Evolutionary conservation across 306 rosid species (phyloP).

Genomic region (Vigna mungo): DNA sequence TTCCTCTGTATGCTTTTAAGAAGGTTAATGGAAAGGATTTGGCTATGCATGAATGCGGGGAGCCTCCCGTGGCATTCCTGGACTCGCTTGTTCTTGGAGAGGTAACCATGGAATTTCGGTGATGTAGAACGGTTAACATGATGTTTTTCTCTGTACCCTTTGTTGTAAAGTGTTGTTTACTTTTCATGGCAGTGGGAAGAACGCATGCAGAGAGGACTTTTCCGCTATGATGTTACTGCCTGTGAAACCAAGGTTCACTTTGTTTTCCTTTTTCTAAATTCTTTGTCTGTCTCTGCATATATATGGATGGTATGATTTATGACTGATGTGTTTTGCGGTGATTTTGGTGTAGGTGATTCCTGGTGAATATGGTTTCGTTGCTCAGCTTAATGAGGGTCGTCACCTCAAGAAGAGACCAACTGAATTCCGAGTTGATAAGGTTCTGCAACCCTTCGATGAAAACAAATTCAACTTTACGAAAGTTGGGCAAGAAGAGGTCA

Average conservation of each 20-base stretch:
- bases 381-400: slow-evolving; percentile 98
- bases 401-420: slow-evolving; percentile 98
- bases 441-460: slow-evolving; percentile 89
- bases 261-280: background rate
- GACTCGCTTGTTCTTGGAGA: slow-evolving; percentile 91
- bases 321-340: slow-evolving; percentile 33
- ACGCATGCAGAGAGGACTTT: slow-evolving; percentile 89
- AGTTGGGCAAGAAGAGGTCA: slow-evolving; percentile 95
- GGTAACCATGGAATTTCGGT: slow-evolving; percentile 47
- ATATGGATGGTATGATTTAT: background rate
- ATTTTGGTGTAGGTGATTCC: slow-evolving; percentile 74
- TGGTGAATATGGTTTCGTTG: slow-evolving; percentile 83
- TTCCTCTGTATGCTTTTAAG: slow-evolving; percentile 89
- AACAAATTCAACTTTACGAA: slow-evolving; percentile 90
- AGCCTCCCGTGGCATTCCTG: slow-evolving; percentile 77
- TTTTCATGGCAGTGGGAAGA: slow-evolving; percentile 80
- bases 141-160: background rate
- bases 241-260: slow-evolving; percentile 86
- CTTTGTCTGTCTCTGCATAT: background rate
- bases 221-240: slow-evolving; percentile 93
- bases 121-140: slow-evolving; percentile 6
- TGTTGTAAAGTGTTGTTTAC: slow-evolving; percentile 33
- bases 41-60: slow-evolving; percentile 45
- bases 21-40: slow-evolving; percentile 47
- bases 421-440: slow-evolving; percentile 91